These are phyloP conservation scores for Aspergillus sp. DNA, from an alignment of 2,329 filamentous ascomycete species.

Conservation along the genomic window DNA sequence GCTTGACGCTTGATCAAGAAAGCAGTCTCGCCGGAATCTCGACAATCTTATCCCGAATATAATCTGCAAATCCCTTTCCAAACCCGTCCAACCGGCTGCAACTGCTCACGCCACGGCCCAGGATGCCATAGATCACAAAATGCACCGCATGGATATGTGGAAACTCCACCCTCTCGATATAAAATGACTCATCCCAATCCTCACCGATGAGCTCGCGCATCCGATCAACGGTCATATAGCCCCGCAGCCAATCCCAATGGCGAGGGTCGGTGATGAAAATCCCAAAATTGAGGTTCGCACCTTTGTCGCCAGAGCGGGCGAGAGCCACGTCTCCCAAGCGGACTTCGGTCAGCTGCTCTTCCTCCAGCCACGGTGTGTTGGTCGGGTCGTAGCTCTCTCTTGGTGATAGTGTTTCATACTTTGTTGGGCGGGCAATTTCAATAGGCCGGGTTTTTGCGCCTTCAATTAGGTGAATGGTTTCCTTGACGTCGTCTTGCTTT, in stretches of 20 bases:
- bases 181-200: slow-evolving; percentile 45
- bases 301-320: slow-evolving; percentile 44
- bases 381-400: slow-evolving; percentile 21
- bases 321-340: slow-evolving; percentile 46
- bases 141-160: slow-evolving; percentile 47
- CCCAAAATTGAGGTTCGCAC: slow-evolving; percentile 44
- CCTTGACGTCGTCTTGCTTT: slow-evolving; percentile 26
- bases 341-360: slow-evolving; percentile 20
- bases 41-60: slow-evolving; percentile 45
- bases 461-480: slow-evolving; percentile 25
- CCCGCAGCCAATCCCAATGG: slow-evolving; percentile 37
- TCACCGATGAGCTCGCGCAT: slow-evolving; percentile 43
- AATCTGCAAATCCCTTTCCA: slow-evolving; percentile 56
- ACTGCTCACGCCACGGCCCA: slow-evolving; percentile 50
- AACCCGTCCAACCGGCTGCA: slow-evolving; percentile 49
- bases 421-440: slow-evolving; percentile 16
- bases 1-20: not conserved
- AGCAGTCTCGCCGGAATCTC: slow-evolving; percentile 33
- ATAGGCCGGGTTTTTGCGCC: not conserved
- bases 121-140: slow-evolving; percentile 50
- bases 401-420: slow-evolving; percentile 10
- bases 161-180: slow-evolving; percentile 51
- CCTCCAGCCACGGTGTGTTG: slow-evolving; percentile 17
- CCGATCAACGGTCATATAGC: slow-evolving; percentile 39
- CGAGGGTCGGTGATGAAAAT: slow-evolving; percentile 30